phyloP scores from a whole-genome alignment of 1,284 basidiomycete genomes.

The Phellopilus nigrolimitatus region DNA sequence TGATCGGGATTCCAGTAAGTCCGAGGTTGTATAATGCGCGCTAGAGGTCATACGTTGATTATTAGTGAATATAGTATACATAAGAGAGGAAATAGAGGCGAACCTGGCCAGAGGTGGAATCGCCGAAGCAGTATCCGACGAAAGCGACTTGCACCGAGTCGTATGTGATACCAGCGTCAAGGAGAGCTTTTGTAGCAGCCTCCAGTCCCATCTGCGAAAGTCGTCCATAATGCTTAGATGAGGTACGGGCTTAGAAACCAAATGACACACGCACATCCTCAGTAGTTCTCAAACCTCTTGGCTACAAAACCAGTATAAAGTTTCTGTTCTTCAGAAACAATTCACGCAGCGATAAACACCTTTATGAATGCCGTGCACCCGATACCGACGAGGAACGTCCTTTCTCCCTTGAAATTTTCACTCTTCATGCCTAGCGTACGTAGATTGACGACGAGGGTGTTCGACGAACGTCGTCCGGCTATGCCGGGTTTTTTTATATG shows the following conservation, averaged over 20 bases:
- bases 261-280: slow-evolving; percentile 53
- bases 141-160: slow-evolving; percentile 71
- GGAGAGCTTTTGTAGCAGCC: slow-evolving; percentile 78
- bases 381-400: slow-evolving; percentile 70
- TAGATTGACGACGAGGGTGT: no score
- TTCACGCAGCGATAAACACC: slow-evolving; percentile 31
- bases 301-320: slow-evolving; percentile 34
- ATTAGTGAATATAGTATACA: not conserved
- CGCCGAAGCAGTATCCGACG: slow-evolving; percentile 79
- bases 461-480: no score
- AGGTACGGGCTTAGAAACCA: slow-evolving; percentile 2
- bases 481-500: no score
- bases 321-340: not conserved
- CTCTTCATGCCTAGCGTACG: not conserved
- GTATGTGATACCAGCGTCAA: slow-evolving; percentile 84
- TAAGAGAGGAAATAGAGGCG: slow-evolving; percentile 10
- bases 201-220: slow-evolving; percentile 67
- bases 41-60: slow-evolving; percentile 28
- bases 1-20: slow-evolving; percentile 80
- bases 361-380: slow-evolving; percentile 83
- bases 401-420: slow-evolving; percentile 32
- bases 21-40: slow-evolving; percentile 83
- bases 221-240: not conserved
- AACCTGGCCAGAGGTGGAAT: slow-evolving; percentile 79
- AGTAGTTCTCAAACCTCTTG: slow-evolving; percentile 56